Base-by-base conservation (phyloP, 495 filamentous ascomycete genomes). In the Chaetomium cochliodes region DNA sequence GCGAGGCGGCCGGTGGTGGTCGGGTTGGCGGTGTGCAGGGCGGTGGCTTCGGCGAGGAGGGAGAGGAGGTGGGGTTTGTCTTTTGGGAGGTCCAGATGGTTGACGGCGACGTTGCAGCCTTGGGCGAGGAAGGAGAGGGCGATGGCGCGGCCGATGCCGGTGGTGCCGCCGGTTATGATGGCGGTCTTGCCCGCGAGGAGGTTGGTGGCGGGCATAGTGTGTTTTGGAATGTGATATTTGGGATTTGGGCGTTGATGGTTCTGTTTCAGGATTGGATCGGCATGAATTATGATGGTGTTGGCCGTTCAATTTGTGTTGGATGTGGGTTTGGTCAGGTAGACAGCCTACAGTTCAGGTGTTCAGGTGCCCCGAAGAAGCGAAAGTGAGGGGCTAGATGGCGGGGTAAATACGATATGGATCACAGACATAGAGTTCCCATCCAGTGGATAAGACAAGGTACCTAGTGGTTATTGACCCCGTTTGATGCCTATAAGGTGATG, bases 101-200 rank as follows among this genome's bases (percentile, higher is more conserved):
- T 92, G 63, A 91, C 81, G 50, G 83, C 81, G 39, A 91, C 87
- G 72, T 82, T 82, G 66, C 84, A 87, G 67, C 89, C 89, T 64
- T 92, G 88, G 12, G 81, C 81, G 62, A 91, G 76, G 68, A 87
- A 92, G 55, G 83, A 86, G 50, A 92, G 82, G 49, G 87, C 82
- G 64, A 92, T 91, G 67, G 89, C 89, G 37, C 89, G 82, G 52
- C 90, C 90, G 67, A 92, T 92, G 60, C 90, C 90, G 1, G 89
- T 90, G 1, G 88, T 84, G 49, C 87, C 88, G 65, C 90, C 90
- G 5, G 90, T 92, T 65, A 92, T 87, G 72, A 89, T 88, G 72
- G 88, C 87, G 3, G 86, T 86, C 70, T 91, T 91, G 74, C 82
- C 82, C 61, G 77, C 74, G 47, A 93, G 82, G 66, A 90, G 79